phyloP scores from a whole-genome alignment of 495 filamentous ascomycete species.

The Talaromyces borbonicus region DNA sequence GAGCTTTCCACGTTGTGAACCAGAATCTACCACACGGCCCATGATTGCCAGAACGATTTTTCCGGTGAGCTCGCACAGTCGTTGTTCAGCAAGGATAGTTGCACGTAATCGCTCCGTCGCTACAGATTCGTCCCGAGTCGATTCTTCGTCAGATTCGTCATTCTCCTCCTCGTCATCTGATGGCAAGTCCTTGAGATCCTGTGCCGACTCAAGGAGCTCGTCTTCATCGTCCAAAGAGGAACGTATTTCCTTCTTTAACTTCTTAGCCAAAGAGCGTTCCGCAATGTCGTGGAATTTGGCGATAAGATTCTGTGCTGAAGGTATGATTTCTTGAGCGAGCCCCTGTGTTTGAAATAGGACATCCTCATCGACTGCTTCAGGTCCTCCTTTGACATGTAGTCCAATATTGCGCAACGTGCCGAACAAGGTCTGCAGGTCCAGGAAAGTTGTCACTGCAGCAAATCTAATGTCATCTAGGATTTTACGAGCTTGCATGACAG shows the following conservation, averaged over 20 bases:
- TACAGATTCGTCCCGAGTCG: conserved; percentile 36
- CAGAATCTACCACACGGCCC: conserved; percentile 60
- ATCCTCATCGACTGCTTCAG: conserved; percentile 35
- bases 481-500: conserved; percentile 47
- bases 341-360: conserved; percentile 41
- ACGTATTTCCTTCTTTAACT: conserved; percentile 54
- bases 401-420: conserved; percentile 51
- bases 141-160: conserved; percentile 49
- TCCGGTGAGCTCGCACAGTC: conserved; percentile 72
- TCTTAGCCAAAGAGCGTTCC: conserved; percentile 68
- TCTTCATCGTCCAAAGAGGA: conserved; percentile 52
- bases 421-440: conserved; percentile 76
- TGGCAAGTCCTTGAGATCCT: conserved; percentile 28
- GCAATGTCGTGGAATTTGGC: conserved; percentile 61
- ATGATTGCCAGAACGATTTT: conserved; percentile 73
- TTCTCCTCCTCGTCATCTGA: conserved; percentile 45
- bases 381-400: conserved; percentile 24
- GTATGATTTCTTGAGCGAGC: conserved; percentile 54
- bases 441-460: conserved; percentile 59
- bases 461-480: conserved; percentile 67
- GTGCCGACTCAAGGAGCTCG: conserved; percentile 35
- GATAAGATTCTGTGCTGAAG: conserved; percentile 49
- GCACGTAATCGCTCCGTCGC: conserved; percentile 45
- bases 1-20: conserved; percentile 48
- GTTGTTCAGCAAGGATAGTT: conserved; percentile 65